Evolutionary conservation across 2,329 filamentous ascomycete genomes (phyloP), one percentile per base, ranked within the genome.

Genomic region (Mycosphaerella sp.): DNA sequence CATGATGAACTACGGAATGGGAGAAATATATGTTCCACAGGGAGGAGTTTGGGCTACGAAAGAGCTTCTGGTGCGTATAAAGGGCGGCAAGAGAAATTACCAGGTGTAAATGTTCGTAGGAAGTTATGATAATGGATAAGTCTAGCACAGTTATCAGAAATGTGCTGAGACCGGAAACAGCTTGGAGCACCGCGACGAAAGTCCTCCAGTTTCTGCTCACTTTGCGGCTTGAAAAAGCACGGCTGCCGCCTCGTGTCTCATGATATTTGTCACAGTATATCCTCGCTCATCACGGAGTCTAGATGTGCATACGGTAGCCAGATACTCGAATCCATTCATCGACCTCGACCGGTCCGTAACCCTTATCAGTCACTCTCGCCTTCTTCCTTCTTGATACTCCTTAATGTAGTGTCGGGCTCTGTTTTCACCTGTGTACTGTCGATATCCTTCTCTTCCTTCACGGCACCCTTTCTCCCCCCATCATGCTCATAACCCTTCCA

Each of bases 401-500:
- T 14, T 6, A 21, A 4, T 4, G 6, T 21, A 21, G 13, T 16
- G 16, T 34, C 45, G 14, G n/a, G n/a, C 28, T 49, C 45, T 12
- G 16, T 41, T 16, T 34, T 35, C 6, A 18, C 17, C 4, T 21
- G 9, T 13, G 14, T 16, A 21, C 40, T 37, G 13, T 18, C 45
- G 12, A 14, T 36, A 3, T 41, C 45, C 35, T 35, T 27, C 17
- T 36, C 17, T 9, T 35, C 35, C 37, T 7, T 25, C 36, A 4
- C 14, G 3, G 13, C 9, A 6, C 6, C 10, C 35, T 34, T 40
- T 16, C 21, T 21, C 4, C 30, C 45, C 1, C 45, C 37, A 17
- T 49, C 45, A 10, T 10, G 2, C 39, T 49, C 45, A 42, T 49
- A 49, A 12, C 45, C 45, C 17, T 42, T 49, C 45, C 45, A 49